phyloP scores from a whole-genome alignment of 148 eudicot species.

The Rhododendron kiyosumense region DNA sequence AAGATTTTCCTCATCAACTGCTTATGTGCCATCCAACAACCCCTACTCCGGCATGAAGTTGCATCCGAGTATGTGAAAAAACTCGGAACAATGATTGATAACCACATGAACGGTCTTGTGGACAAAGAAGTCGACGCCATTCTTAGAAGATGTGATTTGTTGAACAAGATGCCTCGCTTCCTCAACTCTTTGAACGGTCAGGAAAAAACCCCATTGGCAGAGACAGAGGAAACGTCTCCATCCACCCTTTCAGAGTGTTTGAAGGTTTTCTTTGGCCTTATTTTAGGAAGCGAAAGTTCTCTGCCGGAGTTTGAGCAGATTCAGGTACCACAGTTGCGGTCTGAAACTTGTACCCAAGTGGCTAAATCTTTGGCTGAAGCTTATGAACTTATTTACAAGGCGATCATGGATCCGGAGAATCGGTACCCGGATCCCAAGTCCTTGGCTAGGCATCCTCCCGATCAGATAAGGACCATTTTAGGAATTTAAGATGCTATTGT shows the following conservation, averaged over 20 bases:
- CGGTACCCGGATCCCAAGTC: conserved; percentile 83
- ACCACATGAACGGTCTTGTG: conserved; percentile 56
- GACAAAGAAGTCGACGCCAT: conserved; percentile 79
- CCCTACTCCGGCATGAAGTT: conserved; percentile 65
- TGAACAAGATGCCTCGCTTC: conserved; percentile 76
- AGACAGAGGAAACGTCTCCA: conserved; percentile 76
- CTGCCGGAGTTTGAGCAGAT: conserved; percentile 90
- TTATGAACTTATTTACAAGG: conserved; percentile 69
- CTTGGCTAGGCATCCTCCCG: conserved; percentile 93
- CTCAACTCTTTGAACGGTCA: conserved; percentile 21
- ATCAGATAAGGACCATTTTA: conserved; percentile 92
- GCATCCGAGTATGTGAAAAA: conserved; percentile 76
- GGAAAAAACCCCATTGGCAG: conserved; percentile 44
- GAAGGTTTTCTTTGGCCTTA: conserved; percentile 79
- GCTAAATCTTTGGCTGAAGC: conserved; percentile 74
- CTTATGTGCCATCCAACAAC: conserved; percentile 87
- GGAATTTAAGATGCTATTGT: conserved; percentile 51
- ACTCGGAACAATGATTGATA: conserved; percentile 60
- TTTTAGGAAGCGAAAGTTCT: conserved; percentile 77
- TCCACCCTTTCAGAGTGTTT: conserved; percentile 67
- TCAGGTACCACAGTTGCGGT: conserved; percentile 83
- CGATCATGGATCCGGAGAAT: conserved; percentile 73
- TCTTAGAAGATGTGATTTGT: conserved; percentile 64
- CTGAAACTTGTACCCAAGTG: conserved; percentile 66
- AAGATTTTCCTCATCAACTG: conserved; percentile 95